Evolutionary conservation across 2,329 filamentous ascomycete species (phyloP).

Genomic region (Cordyceps militaris): DNA sequence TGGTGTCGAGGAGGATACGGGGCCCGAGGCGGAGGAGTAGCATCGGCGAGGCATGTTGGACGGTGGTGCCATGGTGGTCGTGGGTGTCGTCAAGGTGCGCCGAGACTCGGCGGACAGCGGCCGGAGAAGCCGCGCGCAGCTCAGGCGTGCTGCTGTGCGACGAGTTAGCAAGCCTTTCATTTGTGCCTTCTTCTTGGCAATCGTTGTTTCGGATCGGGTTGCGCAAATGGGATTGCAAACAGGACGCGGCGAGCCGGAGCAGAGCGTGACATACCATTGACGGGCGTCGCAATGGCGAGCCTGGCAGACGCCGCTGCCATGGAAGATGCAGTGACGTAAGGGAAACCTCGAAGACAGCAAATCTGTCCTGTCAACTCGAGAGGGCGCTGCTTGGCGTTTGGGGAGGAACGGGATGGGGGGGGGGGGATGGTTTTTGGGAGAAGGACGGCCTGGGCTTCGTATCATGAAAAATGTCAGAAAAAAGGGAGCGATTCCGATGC

Average conservation of each 20-base stretch:
- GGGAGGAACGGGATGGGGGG: neutral
- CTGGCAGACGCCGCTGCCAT: constrained; percentile 10
- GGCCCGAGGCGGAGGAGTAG: neutral
- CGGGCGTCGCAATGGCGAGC: constrained; percentile 11
- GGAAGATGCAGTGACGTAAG: neutral
- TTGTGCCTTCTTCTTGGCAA: no score
- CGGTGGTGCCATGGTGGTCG: neutral
- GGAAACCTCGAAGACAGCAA: neutral
- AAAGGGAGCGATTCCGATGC: neutral
- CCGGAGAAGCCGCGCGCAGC: constrained; percentile 4
- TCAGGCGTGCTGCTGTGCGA: constrained; percentile 2
- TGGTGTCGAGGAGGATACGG: neutral
- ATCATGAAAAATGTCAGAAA: no score
- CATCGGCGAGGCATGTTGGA: neutral
- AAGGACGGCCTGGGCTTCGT: no score
- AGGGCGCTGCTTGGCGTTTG: neutral
- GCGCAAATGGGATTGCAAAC: neutral
- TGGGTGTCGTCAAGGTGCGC: neutral
- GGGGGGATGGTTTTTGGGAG: no score
- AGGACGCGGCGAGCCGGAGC: neutral
- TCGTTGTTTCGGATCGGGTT: neutral
- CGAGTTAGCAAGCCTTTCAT: neutral
- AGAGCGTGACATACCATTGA: neutral
- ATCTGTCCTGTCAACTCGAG: neutral
- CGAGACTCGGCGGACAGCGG: neutral